These are phyloP conservation scores for Trametes meyenii DNA, from an alignment of 768 basidiomycete genomes.

Conservation along the genomic window DNA sequence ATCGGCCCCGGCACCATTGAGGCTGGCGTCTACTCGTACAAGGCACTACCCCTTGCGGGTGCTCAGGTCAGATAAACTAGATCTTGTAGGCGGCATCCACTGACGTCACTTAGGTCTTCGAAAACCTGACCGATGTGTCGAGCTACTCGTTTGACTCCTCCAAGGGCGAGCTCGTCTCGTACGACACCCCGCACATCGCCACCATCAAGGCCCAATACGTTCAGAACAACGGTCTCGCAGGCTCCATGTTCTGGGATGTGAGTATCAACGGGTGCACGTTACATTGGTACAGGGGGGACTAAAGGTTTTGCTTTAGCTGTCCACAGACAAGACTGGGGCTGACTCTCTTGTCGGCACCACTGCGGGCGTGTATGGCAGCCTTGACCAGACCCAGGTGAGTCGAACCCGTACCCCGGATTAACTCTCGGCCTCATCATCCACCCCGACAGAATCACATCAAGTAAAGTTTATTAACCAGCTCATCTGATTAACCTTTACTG, in stretches of 20 bases:
- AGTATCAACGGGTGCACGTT: neutral
- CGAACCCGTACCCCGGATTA: neutral
- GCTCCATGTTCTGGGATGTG: conserved; percentile 76
- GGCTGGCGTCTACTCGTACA: conserved; percentile 80
- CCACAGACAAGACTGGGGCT: conserved; percentile 59
- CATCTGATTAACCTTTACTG: neutral
- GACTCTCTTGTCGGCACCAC: conserved; percentile 59
- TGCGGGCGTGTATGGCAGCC: conserved; percentile 48
- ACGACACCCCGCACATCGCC: conserved; percentile 74
- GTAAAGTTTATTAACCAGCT: neutral
- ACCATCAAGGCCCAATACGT: conserved; percentile 71
- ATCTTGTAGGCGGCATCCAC: neutral
- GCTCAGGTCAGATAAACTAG: conserved; percentile 2
- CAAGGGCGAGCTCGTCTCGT: conserved; percentile 70
- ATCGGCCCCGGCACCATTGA: conserved; percentile 73
- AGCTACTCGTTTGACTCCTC: conserved; percentile 76
- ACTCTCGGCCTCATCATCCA: neutral
- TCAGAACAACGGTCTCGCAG: conserved; percentile 59
- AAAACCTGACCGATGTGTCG: conserved; percentile 68
- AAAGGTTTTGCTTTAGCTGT: conserved; percentile 39
- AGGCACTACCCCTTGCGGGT: conserved; percentile 58
- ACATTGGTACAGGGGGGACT: neutral
- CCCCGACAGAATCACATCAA: conserved; percentile 56
- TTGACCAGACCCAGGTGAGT: conserved; percentile 52
- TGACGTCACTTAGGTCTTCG: conserved; percentile 40